Evolutionary conservation across 345 rosid genomes (phyloP), one percentile per base, ranked within the genome.

Genomic region (Theobroma cacao): DNA sequence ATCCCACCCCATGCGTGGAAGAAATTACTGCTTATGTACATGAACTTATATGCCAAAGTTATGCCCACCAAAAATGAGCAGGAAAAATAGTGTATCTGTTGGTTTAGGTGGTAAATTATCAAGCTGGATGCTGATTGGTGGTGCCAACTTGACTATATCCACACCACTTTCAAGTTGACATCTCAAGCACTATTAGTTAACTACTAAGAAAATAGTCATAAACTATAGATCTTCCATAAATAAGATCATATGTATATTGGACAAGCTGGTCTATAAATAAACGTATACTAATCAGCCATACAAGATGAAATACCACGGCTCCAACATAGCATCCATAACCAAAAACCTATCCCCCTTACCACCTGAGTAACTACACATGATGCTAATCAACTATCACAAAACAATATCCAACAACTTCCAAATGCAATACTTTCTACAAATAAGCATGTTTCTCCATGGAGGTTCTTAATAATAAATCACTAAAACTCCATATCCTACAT

Each of bases 321-420:
- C 34, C n/a, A 26, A 14, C 7, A 45, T 43, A 45, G 73, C 20
- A 68, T 26, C 48, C 73, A 67, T 15, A 68, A 68, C 55, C 55
- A 43, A 43, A 47, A 36, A 17, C 58, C 30, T 9, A 9, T 8
- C 43, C 20, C 60, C 31, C 41, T 18, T 50, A 50, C 43, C 61
- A 31, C 30, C 20, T 2, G 26, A 31, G 75, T 17, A 28, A 47
- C 14, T 56, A 68, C 38, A 26, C 0, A 4, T 47, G 7, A 36
- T 48, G 38, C 59, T 47, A 47, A 70, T 48, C 41, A 47, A 30
- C 63, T 15, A 72, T 52, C 48, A 52, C 31, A 53, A 53, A n/a
- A 72, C 47, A 72, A 53, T n/a, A 52, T 34, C 67, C 41, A 72
- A 24, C 75, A 50, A 72, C 47, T 72, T 53, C 31, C 33, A 34